Percentiles rank a stretch among this genome's conserved stretches.
Conservation (phyloP, 225 moss, liverwort and hornwort genomes). For the Lunularia cruciata region DNA sequence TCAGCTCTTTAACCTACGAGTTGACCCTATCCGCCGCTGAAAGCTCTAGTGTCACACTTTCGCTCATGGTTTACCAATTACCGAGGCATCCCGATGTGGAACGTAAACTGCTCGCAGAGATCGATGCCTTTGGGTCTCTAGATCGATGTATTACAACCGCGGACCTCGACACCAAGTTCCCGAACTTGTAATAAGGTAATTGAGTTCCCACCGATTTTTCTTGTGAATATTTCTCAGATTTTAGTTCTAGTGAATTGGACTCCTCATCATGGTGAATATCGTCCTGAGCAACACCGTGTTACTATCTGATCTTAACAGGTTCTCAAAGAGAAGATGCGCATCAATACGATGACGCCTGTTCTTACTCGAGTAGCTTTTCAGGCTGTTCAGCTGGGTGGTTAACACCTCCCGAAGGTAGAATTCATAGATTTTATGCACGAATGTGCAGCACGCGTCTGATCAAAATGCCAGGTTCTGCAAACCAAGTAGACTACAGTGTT, state of each 20-base stretch:
- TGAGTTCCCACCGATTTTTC: too few relatives aligned
- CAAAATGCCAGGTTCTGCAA: too few relatives aligned
- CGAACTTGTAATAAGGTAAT: conserved; percentile 12
- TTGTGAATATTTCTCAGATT: too few relatives aligned
- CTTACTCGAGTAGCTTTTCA: conserved; percentile 26
- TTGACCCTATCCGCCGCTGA: conserved; percentile 27
- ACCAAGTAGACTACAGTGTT: too few relatives aligned
- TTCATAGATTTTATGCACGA: not conserved
- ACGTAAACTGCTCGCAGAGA: conserved; percentile 22
- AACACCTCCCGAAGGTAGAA: conserved; percentile 32
- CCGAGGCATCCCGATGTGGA: conserved; percentile 9
- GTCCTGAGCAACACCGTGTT: too few relatives aligned
- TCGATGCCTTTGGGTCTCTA: conserved; percentile 31
- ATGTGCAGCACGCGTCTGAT: too few relatives aligned
- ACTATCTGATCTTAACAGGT: too few relatives aligned
- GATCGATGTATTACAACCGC: conserved; percentile 1
- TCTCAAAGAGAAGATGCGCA: conserved; percentile 33
- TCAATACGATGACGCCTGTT: conserved; percentile 31
- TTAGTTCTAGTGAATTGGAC: too few relatives aligned
- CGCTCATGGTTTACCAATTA: conserved; percentile 6
- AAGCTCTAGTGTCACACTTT: conserved; percentile 23
- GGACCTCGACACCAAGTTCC: conserved; percentile 23
- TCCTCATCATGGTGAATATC: too few relatives aligned
- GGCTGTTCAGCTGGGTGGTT: conserved; percentile 27
- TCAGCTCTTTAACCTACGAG: conserved; percentile 26